Evolutionary conservation across 148 eudicot species (phyloP), one percentile per base, ranked within the genome.

Genomic region (Rhododendron simsii): DNA sequence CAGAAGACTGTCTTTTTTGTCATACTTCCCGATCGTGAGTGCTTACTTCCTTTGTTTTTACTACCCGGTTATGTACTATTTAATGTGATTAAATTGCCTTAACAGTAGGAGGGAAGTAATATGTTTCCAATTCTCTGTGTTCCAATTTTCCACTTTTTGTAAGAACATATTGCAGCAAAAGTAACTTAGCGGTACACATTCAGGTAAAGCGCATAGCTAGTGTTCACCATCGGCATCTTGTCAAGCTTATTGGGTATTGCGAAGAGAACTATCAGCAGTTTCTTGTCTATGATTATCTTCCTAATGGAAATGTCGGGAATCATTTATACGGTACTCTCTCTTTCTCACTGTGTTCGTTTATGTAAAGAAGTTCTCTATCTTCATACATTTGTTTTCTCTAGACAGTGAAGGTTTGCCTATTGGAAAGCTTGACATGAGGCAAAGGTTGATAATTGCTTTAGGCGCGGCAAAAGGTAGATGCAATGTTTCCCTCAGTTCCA

Each of bases 361-460:
- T 18, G 26, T 15, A 23, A n/a, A 65, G 71, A 65, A 26, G 74
- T 67, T 2, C 65, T 33, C 48, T 84, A 23, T 85, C 76, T 35
- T 57, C 44, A 85, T 28, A 5, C 26, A 39, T 0, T 75, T n/a
- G 14, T 47, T 57, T 78, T 53, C 73, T 78, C 45, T 85, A 85
- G 86, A 85, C 63, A 57, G 74, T 59, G 86, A 85, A 85, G 86
- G 86, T 85, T 53, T 85, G 41, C 86, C 86, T 48, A 77, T 39
- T n/a, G 86, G 82, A 57, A 85, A 85, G 76, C 87, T 85, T 44
- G 87, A 85, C 83, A 78, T 85, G 83, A 30, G 83, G 77, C 87
- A 85, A 63, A 79, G 87, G 78, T 63, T 85, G 33, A 26, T 78
- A 78, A 85, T 85, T 45, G 87, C 87, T 63, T 80, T 85, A 33